These are phyloP conservation scores for Citrus reticulata DNA, from an alignment of 345 rosid species.

Conservation along the genomic window DNA sequence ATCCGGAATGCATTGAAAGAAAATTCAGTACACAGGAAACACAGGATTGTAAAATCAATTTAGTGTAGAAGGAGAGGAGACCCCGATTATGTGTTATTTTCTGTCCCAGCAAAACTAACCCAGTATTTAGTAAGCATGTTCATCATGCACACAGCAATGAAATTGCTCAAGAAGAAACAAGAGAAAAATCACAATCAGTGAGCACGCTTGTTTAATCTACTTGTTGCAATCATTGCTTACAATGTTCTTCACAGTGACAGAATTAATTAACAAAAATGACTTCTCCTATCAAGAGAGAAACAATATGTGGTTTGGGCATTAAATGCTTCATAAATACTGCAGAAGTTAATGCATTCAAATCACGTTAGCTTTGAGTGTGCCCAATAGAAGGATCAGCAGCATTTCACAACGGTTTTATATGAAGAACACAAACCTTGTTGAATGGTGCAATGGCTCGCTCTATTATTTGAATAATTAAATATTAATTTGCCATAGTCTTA, in stretches of 20 bases:
- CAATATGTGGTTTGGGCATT: neutral
- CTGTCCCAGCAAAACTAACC: neutral
- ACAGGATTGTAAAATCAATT: neutral
- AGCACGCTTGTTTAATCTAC: neutral
- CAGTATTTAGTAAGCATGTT: neutral
- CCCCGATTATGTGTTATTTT: neutral
- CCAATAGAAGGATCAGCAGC: neutral
- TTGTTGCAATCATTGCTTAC: neutral
- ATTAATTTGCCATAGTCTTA: too few relatives aligned
- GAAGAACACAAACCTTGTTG: neutral
- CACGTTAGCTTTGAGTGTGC: neutral
- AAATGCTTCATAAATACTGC: neutral
- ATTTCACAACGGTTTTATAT: neutral
- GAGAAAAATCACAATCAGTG: neutral
- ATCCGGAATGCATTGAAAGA: neutral
- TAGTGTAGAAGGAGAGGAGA: neutral
- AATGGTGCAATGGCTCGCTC: too few relatives aligned
- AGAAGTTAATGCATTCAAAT: neutral
- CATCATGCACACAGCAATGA: neutral
- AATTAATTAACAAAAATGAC: neutral
- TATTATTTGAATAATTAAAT: too few relatives aligned
- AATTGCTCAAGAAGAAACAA: neutral
- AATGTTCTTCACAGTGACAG: neutral
- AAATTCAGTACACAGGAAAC: neutral
- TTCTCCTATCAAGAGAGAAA: neutral